Evolutionary conservation across 225 moss, liverwort and hornwort species (phyloP).

Genomic region (Sphagnum tenellum): DNA sequence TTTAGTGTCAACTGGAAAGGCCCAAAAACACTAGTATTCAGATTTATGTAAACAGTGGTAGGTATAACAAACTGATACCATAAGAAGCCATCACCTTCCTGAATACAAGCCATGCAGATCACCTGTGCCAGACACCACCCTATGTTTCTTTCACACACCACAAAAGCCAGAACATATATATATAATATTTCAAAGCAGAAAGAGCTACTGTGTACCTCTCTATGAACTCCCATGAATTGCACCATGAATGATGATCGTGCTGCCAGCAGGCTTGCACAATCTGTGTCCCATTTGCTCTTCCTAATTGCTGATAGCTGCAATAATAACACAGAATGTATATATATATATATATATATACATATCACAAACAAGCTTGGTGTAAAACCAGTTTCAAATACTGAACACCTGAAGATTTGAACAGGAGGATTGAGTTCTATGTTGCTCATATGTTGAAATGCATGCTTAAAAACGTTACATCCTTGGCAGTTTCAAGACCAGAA

Average conservation of each 20-base stretch:
- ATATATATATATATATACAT: not conserved
- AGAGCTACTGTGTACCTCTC: conserved; percentile 35
- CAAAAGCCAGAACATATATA: not conserved
- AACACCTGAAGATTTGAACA: conserved; percentile 1
- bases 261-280: conserved; percentile 46
- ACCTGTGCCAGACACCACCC: too few species aligned
- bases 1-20: too few species aligned
- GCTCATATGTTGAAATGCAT: not conserved
- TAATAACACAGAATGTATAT: too few species aligned
- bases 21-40: too few species aligned
- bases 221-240: conserved; percentile 42
- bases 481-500: too few species aligned
- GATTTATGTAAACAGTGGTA: too few species aligned
- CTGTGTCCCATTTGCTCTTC: conserved; percentile 38
- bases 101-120: too few species aligned
- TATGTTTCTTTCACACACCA: not conserved
- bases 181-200: not conserved
- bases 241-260: conserved; percentile 59
- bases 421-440: not conserved
- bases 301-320: conserved; percentile 72
- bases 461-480: not conserved
- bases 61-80: not conserved
- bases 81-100: not conserved
- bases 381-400: not conserved
- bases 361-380: conserved; percentile 9